These are phyloP conservation scores for Blastobotrys persicus DNA, from an alignment of 1,139 yeast genomes.

Conservation along the genomic window DNA sequence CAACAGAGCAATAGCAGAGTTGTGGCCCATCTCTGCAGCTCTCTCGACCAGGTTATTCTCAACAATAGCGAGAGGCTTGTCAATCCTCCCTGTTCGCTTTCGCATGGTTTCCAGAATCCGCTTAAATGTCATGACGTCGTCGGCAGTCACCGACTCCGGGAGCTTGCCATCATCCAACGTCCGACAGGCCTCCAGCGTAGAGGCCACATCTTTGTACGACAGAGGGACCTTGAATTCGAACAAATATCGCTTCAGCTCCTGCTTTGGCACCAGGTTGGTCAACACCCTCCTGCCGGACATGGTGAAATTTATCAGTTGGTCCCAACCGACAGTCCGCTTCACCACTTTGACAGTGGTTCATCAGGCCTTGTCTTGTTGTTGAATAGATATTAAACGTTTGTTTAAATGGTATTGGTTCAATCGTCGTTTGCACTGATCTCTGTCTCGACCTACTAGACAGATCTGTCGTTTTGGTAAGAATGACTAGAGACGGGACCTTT, in stretches of 20 bases:
- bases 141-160: conserved; percentile 15
- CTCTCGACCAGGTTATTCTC: conserved; percentile 72
- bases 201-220: conserved; percentile 27
- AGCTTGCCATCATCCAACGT: conserved; percentile 17
- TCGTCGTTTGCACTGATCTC: no score
- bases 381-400: no score
- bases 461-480: no score
- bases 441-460: no score
- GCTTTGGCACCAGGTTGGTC: conserved; percentile 24
- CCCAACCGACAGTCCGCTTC: no score
- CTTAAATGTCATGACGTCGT: conserved; percentile 67
- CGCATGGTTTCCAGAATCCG: conserved; percentile 63
- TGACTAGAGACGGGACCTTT: no score
- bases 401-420: no score
- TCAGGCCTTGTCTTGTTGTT: no score
- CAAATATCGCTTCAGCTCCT: conserved; percentile 29
- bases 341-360: no score
- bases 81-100: conserved; percentile 55
- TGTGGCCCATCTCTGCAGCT: conserved; percentile 81
- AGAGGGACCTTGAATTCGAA: conserved; percentile 33
- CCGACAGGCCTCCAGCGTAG: conserved; percentile 25
- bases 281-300: not conserved
- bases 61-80: conserved; percentile 45
- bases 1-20: conserved; percentile 73
- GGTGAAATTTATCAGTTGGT: no score